These are phyloP conservation scores for Dryadomyces quercus-mongolicae DNA, from an alignment of 2,329 filamentous ascomycete genomes.

Conservation along the genomic window DNA sequence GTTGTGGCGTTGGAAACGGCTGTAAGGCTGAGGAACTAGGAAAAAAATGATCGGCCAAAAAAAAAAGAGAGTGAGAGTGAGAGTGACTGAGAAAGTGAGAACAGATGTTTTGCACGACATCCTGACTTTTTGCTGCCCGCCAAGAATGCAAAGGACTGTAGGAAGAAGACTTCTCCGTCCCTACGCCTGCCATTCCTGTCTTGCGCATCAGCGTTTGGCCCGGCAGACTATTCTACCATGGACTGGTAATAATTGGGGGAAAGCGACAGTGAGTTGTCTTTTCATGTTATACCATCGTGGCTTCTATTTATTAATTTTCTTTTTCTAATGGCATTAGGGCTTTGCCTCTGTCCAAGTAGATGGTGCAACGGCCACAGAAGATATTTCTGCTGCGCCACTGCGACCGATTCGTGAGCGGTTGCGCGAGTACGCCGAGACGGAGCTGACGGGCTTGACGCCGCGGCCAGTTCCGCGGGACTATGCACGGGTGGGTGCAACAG, in stretches of 20 bases:
- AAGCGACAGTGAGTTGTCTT: not conserved
- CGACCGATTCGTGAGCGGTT: conserved; percentile 27
- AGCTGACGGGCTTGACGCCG: not conserved
- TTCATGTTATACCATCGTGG: no score
- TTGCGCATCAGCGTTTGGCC: not conserved
- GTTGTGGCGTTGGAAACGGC: not conserved
- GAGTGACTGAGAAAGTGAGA: not conserved
- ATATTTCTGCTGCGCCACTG: not conserved
- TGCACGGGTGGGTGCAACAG: conserved; percentile 15
- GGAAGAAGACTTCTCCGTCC: conserved; percentile 2
- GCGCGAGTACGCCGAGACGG: conserved; percentile 16
- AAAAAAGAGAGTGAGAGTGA: no score
- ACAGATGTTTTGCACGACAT: not conserved
- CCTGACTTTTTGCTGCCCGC: not conserved
- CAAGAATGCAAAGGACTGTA: conserved; percentile 4
- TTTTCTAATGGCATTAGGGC: not conserved
- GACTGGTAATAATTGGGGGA: not conserved
- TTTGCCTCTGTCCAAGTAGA: not conserved
- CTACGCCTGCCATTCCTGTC: not conserved
- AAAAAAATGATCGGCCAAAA: not conserved
- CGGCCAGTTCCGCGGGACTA: conserved; percentile 13
- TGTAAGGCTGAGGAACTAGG: not conserved
- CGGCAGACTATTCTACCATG: not conserved
- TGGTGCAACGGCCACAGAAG: not conserved
- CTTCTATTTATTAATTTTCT: no score